These are phyloP conservation scores for Penicillium italicum DNA, from an alignment of 2,329 filamentous ascomycete genomes.

Conservation along the genomic window DNA sequence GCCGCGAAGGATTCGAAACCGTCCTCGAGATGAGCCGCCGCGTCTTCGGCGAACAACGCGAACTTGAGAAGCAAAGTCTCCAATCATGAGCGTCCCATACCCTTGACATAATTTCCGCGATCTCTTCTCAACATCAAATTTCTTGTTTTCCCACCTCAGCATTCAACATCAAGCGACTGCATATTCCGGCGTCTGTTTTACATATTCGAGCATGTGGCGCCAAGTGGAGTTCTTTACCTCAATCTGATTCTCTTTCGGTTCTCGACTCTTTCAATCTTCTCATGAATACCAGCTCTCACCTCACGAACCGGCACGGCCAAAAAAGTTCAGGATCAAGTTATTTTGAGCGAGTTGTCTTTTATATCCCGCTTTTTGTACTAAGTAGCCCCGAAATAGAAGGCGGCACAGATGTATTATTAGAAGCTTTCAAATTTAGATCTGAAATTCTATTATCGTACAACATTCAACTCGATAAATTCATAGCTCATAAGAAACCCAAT, in stretches of 20 bases:
- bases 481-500: slow-evolving; percentile 1
- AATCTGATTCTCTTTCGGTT: not conserved
- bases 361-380: not conserved
- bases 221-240: slow-evolving; percentile 23
- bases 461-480: slow-evolving; percentile 3
- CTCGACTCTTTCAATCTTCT: slow-evolving; percentile 4
- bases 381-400: not conserved
- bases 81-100: slow-evolving; percentile 20
- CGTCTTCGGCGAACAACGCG: slow-evolving; percentile 86
- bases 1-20: slow-evolving; percentile 89
- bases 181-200: slow-evolving; percentile 28
- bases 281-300: slow-evolving; percentile 9
- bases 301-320: slow-evolving; percentile 7
- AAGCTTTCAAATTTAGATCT: slow-evolving; percentile 9
- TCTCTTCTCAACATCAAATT: not conserved
- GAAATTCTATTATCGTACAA: slow-evolving; percentile 12
- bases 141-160: slow-evolving; percentile 5
- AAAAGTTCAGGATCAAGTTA: slow-evolving; percentile 11
- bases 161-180: slow-evolving; percentile 30
- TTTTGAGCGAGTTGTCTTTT: slow-evolving; percentile 7
- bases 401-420: slow-evolving; percentile 14
- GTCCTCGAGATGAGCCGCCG: slow-evolving; percentile 90
- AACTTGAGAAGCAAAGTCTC: slow-evolving; percentile 52
- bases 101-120: not conserved
- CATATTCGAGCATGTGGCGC: slow-evolving; percentile 24